Evolutionary conservation across 2,329 filamentous ascomycete genomes (phyloP).

Genomic region (Xylaria multiplex): DNA sequence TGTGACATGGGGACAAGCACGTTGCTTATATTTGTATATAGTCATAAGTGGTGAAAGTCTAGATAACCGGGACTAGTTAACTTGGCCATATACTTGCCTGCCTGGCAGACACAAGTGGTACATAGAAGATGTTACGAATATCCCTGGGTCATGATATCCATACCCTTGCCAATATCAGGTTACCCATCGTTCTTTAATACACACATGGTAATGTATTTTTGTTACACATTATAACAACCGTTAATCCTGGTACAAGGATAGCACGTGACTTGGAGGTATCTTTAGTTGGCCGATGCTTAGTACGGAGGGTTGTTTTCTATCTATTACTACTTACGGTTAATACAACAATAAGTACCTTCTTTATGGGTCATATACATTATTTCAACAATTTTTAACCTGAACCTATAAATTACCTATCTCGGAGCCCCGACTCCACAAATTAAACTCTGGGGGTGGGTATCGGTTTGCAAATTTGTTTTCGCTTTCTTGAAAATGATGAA

Average conservation of each 20-base stretch:
- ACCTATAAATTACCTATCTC: constrained; percentile 2
- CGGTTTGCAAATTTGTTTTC: not conserved
- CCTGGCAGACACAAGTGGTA: too few relatives aligned
- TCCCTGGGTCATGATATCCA: not conserved
- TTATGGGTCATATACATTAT: too few relatives aligned
- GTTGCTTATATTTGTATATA: not conserved
- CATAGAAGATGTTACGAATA: not conserved
- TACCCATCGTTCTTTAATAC: not conserved
- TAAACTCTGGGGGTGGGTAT: not conserved
- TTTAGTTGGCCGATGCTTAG: too few relatives aligned
- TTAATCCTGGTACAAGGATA: too few relatives aligned
- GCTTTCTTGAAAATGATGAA: not conserved
- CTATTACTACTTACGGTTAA: too few relatives aligned
- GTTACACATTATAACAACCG: too few relatives aligned
- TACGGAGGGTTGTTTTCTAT: too few relatives aligned
- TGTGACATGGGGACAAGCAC: not conserved
- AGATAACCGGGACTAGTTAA: not conserved
- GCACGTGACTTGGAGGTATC: too few relatives aligned
- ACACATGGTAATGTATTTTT: not conserved
- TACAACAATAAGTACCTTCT: too few relatives aligned
- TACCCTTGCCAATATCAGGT: not conserved
- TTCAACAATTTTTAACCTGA: not conserved
- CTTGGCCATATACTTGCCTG: too few relatives aligned
- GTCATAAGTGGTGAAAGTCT: not conserved
- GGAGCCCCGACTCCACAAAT: not conserved